Base-by-base conservation (phyloP, 768 basidiomycete genomes). In the Sarcomyxa edulis region DNA sequence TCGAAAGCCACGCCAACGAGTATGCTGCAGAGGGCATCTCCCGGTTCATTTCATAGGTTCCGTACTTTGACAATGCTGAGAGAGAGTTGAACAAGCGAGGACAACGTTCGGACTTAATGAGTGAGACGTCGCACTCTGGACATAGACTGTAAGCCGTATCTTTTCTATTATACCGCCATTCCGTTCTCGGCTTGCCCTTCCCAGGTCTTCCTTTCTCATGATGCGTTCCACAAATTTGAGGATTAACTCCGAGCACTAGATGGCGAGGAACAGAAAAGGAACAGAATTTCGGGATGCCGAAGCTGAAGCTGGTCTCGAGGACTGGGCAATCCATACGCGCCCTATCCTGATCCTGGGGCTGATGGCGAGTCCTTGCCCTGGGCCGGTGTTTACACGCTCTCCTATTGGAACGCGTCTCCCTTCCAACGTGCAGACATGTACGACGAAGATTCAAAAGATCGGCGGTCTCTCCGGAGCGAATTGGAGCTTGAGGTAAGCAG, bases 21-120 rank as follows among this genome's bases (percentile, higher is more conserved):
- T 94, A 94, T 61, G 74, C 71, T 43, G 70, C 74, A 20, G 93
- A 97, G 55, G 89, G 84, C 16, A 80, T 98, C 47, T 64, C 79
- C 1, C 71, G 69, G 2, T 71, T 77, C 38, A 74, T 86, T 2
- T 86, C 87, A 0, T 65, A 76, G 21, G 64, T 88, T 0, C 75
- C 83, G 0, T 94, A 85, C 66, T 90, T 90, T 56, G 90, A 95
- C 63, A 98, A 97, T 57, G 58, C 83, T 7, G 94, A 97, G 55
- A 82, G 46, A 68, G 73, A 45, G 70, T 84, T 8, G 76, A 75
- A 44, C 75, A 78, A 49, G 71, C 79, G 3, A 60, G 73, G 49
- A 69, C 62, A 23, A 67, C 75, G 37, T 58, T 86, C 58, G 71
- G 66, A 3, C 47, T 90, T 32, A 60, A 62, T 3, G 88, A 92